Evolutionary conservation across 1,284 basidiomycete genomes (phyloP), one percentile per base, ranked within the genome.

Genomic region (Puccinia brachypodii): DNA sequence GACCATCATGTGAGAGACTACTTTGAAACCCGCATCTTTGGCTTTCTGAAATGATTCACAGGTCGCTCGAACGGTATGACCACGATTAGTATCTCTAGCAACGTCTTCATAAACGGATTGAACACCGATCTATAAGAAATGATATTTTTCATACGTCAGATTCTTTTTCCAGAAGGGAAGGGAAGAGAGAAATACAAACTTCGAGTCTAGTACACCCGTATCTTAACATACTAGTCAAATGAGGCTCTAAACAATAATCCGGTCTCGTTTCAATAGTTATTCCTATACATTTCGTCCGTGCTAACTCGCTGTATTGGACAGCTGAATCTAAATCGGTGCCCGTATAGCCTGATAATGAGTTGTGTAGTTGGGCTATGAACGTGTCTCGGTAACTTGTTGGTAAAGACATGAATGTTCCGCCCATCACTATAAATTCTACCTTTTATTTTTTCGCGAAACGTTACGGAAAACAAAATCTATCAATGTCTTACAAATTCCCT

Each of bases 101-200:
- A 99, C 97, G 85, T 99, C 96, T 88, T 99, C 96, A 87, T 99
- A 99, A 1, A 99, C 96, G 22, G 95, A 97, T 87, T 99, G 96
- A 0, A 99, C 96, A 73, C 96, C 96, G 76, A 99, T 98, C 87
- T 83, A 58, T 22, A 14, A 58, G n/a, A n/a, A n/a, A n/a, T 3
- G n/a, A n/a, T n/a, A n/a, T n/a, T n/a, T n/a, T n/a, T n/a, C n/a
- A n/a, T n/a, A 13, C 31, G 11, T n/a, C n/a, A n/a, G n/a, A n/a
- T n/a, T n/a, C n/a, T n/a, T n/a, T n/a, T n/a, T n/a, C n/a, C n/a
- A 50, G 22, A 50, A 50, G 47, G 11, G 22, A 50, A 50, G 22
- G 22, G 22, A 50, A 50, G 22, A 50, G 22, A 50, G 22, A 25
- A 9, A 31, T 9, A 82, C 83, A 81, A 28, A 84, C 84, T 83